Percentiles rank a stretch among this genome's conserved stretches.
phyloP scores from a whole-genome alignment of 169 alveolate genomes.

The Eimeria maxima region DNA sequence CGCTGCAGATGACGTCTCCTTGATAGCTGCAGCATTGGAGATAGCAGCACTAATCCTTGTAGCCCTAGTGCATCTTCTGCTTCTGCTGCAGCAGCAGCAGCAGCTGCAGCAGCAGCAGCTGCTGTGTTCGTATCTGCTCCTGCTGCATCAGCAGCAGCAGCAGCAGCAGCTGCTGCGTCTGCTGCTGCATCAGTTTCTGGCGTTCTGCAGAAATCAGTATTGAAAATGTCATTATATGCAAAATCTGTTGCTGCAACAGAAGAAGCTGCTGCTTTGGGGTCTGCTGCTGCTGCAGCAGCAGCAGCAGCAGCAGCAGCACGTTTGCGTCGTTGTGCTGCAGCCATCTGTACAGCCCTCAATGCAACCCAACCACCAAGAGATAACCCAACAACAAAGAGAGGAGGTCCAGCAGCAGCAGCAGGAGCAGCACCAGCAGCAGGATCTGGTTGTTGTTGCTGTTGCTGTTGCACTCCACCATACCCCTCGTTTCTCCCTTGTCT shows the following conservation, averaged over 20 bases:
- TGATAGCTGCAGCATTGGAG: conserved; percentile 77
- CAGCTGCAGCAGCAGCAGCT: not conserved
- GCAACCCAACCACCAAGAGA: conserved; percentile 81
- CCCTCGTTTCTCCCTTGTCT: too few relatives aligned
- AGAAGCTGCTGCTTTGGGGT: too few relatives aligned
- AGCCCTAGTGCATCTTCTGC: not conserved
- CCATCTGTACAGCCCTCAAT: conserved; percentile 75
- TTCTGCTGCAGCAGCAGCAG: not conserved
- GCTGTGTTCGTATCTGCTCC: too few relatives aligned
- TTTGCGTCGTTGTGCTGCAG: not conserved
- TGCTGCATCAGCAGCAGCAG: conserved; percentile 15
- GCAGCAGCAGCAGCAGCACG: conserved; percentile 10
- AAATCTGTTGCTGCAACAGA: not conserved
- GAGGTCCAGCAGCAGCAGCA: too few relatives aligned
- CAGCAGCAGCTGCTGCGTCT: not conserved
- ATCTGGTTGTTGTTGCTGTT: not conserved
- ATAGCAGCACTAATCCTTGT: conserved; percentile 71
- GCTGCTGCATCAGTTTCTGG: not conserved
- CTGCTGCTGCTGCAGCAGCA: too few relatives aligned
- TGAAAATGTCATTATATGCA: not conserved
- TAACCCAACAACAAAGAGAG: conserved; percentile 31
- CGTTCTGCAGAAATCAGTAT: not conserved
- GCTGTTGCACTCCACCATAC: too few relatives aligned
- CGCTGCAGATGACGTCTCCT: conserved; percentile 3
- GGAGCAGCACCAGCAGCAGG: conserved; percentile 21